Base-by-base conservation (phyloP, 768 basidiomycete genomes). In the Rhodotorula babjevae region DNA sequence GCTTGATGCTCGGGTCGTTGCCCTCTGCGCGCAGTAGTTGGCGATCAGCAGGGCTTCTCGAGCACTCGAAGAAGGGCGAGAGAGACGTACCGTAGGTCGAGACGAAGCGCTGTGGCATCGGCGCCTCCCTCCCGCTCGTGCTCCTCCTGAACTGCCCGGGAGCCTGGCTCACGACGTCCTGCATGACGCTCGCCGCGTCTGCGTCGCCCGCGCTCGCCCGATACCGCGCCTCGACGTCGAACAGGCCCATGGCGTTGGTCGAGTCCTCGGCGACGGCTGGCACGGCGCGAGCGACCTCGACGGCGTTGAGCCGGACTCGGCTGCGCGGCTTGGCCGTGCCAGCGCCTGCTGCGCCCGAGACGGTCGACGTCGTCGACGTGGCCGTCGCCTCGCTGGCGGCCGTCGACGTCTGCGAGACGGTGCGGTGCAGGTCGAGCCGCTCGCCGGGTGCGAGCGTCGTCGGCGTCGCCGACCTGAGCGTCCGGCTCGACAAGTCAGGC, bases 181-280 rank as follows among this genome's bases (percentile, higher is more conserved):
- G 14, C 86, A 85, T 58, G 5, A n/a, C 61, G 3, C 31, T 57
- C 10, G 27, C 46, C 87, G 78, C 3, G 85, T 87, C 64, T 53
- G 59, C 65, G 23, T 49, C 64, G 2, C 60, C 72, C 25, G 46
- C 14, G 16, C 56, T 68, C 29, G 44, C 67, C 19, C 66, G 84
- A 47, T 90, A 82, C 77, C 87, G 86, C 4, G 87, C 85, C 58
- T 92, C 88, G 0, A 89, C 85, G 77, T 97, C 90, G 68, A 96
- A 80, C 57, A 92, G 81, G 0, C 95, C 95, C 16, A 87, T 85
- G 0, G 90, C 95, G 77, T 89, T 93, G 14, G 88, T 86, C 78
- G 87, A 89, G 14, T 90, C 91, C 5, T 93, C 90, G 3, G 90
- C 93, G 53, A 98, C 83, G 9, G 93, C 92, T 40, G 96, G 90